Percentiles rank a stretch among this genome's conserved stretches.
Evolutionary conservation across 2,329 filamentous ascomycete genomes (phyloP).

Genomic region (Aureobasidium subglaciale): DNA sequence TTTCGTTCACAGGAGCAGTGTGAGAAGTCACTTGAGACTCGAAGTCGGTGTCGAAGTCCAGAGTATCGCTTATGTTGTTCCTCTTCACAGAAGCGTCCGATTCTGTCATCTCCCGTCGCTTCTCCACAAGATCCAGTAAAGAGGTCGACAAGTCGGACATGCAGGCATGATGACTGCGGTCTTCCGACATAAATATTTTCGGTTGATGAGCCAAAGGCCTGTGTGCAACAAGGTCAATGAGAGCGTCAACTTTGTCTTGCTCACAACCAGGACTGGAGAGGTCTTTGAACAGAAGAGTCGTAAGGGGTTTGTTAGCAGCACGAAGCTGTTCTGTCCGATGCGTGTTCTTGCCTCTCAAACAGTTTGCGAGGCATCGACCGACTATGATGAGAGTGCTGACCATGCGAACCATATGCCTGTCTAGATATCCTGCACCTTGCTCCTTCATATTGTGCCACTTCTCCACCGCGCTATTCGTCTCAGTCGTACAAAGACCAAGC

Average conservation of each 20-base stretch:
- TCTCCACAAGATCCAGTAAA: not conserved
- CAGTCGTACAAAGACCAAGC: conserved; percentile 9
- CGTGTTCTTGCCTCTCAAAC: conserved; percentile 23
- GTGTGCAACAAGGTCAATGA: conserved; percentile 32
- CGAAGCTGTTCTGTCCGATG: conserved; percentile 25
- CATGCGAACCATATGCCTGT: conserved; percentile 43
- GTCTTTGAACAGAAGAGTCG: conserved; percentile 28
- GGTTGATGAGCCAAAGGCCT: not conserved
- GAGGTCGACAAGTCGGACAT: not conserved
- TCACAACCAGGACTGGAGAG: conserved; percentile 33
- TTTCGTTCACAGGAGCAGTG: not conserved
- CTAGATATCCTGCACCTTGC: conserved; percentile 27
- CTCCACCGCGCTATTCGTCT: not conserved
- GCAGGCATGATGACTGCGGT: not conserved
- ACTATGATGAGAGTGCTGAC: conserved; percentile 44
- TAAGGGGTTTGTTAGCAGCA: conserved; percentile 22
- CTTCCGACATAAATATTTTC: not conserved
- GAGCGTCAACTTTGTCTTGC: conserved; percentile 37
- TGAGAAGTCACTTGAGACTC: conserved; percentile 8
- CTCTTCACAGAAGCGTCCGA: not conserved
- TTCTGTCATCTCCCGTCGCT: not conserved
- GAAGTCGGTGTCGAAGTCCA: conserved; percentile 15
- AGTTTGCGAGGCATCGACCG: conserved; percentile 28
- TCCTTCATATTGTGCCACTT: conserved; percentile 9
- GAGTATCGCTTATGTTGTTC: conserved; percentile 7